Evolutionary conservation across 257 asterid genomes (phyloP), one percentile per base, ranked within the genome.

Genomic region (Paulownia fortunei): DNA sequence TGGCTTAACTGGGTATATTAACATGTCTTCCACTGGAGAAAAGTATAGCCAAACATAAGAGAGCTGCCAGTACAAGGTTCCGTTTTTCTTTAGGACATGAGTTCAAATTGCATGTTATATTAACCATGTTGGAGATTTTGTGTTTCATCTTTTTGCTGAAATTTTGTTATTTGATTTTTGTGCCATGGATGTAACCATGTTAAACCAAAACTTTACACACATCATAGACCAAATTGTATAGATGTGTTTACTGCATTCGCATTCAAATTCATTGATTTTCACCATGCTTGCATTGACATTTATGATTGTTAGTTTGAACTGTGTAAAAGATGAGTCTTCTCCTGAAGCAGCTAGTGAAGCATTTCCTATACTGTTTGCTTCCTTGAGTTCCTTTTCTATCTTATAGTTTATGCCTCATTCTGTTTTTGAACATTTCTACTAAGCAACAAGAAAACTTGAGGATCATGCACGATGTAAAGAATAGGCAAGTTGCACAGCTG

Each of bases 1-100:
- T 60, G 76, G 55, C 34, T 59, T 52, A 51, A 58, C 76, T 72
- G 55, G 77, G 74, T 51, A 30, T 42, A 46, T 62, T 39, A 32
- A 56, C 52, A 37, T 54, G 68, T 27, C n/a, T 37, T 79, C 37
- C 64, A 39, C 8, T n/a, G 30, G 71, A 74, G 8, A 47, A 21
- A 27, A 44, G 49, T 61, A 60, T 44, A 59, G 16, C 44, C 46
- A 72, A 5, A 5, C 36, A 34, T 10, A 30, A 47, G 16, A 46
- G 77, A 23, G 34, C 32, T 19, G 39, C 54, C 44, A 44, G 41
- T 65, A 42, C 73, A 37, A 64, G 59, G 52, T 73, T 64, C 63
- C 42, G 1, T 64, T 30, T 18, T 5, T 30, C 68, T 47, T 47
- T 26, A 26, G 26, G 46, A 46, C 37, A 41, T 61, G 18, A 42